Conservation (phyloP, 148 eudicot genomes). For the Talinum fruticosum region DNA sequence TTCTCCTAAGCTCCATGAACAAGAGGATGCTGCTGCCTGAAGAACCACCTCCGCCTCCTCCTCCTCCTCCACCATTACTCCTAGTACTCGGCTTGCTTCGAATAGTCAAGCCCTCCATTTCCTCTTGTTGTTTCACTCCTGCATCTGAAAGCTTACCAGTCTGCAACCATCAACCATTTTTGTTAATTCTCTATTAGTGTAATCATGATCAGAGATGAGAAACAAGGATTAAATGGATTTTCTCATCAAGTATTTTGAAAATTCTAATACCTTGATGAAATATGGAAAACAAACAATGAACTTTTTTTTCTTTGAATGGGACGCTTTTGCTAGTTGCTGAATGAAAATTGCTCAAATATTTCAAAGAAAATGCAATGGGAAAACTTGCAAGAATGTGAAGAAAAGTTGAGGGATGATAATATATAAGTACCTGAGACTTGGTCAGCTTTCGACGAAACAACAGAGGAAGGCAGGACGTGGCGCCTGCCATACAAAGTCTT, state of each 20-base stretch:
- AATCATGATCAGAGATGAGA: too few species aligned
- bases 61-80: background rate
- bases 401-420: constrained; percentile 5
- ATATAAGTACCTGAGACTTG: constrained; percentile 45
- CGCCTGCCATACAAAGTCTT: constrained; percentile 29
- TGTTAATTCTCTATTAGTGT: too few species aligned
- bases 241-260: background rate
- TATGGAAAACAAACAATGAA: background rate
- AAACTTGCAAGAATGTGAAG: background rate
- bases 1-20: constrained; percentile 68
- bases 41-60: constrained; percentile 27
- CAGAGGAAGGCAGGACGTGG: constrained; percentile 35
- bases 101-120: constrained; percentile 33
- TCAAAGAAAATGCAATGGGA: background rate
- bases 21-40: constrained; percentile 39
- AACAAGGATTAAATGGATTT: background rate
- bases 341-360: background rate
- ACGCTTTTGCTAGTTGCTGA: constrained; percentile 8
- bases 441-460: constrained; percentile 41
- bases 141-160: constrained; percentile 29
- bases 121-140: constrained; percentile 32
- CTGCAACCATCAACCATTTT: constrained; percentile 16
- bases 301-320: background rate
- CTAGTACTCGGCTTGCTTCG: constrained; percentile 18
- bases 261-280: constrained; percentile 21